These are phyloP conservation scores for Kurtzmaniella natalensis DNA, from an alignment of 1,139 yeast genomes.

Conservation along the genomic window DNA sequence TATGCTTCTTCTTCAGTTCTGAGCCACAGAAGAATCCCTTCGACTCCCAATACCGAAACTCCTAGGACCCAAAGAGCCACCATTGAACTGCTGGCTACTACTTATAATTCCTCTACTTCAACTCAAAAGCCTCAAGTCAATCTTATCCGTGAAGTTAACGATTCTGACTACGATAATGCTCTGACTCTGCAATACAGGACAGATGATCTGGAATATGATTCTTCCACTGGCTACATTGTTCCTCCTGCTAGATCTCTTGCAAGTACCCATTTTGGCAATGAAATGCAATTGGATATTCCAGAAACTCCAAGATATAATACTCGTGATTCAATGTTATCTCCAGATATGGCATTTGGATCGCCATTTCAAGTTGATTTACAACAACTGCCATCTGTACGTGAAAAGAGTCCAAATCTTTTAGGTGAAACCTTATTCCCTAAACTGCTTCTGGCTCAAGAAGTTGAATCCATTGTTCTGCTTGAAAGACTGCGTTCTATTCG, in stretches of 20 bases:
- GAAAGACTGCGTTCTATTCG: conserved; percentile 65
- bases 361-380: conserved; percentile 28
- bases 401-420: conserved; percentile 13
- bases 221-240: conserved; percentile 16
- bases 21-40: background rate
- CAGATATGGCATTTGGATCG: conserved; percentile 23
- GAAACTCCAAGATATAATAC: background rate
- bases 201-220: conserved; percentile 18
- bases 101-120: conserved; percentile 6
- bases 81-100: background rate
- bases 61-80: conserved; percentile 2
- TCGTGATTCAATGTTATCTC: background rate
- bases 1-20: too few species aligned
- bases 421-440: conserved; percentile 76
- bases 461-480: conserved; percentile 66
- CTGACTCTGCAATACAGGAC: conserved; percentile 5
- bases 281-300: conserved; percentile 18
- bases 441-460: conserved; percentile 60
- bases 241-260: conserved; percentile 26
- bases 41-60: conserved; percentile 2
- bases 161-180: conserved; percentile 15
- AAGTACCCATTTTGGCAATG: conserved; percentile 24
- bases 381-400: background rate
- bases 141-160: conserved; percentile 34
- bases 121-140: conserved; percentile 21